Evolutionary conservation across 306 rosid species (phyloP).

Genomic region (Vicia villosa): DNA sequence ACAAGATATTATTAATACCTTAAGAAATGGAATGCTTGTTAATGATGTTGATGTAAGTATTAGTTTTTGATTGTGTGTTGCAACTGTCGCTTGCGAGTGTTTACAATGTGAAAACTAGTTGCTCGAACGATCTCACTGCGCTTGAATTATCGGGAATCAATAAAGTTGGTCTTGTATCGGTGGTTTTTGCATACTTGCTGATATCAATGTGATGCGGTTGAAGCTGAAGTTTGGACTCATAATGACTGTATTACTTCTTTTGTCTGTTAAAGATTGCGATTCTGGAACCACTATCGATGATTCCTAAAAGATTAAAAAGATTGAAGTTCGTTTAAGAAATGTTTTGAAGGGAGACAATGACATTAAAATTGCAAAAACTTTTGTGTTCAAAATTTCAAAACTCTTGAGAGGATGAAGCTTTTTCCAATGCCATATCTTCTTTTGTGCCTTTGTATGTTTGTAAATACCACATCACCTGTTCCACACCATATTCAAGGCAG

Average conservation of each 20-base stretch:
- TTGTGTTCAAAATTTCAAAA: no score
- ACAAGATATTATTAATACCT: no score
- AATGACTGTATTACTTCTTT: slow-evolving; percentile 88
- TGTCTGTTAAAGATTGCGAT: slow-evolving; percentile 62
- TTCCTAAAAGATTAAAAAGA: slow-evolving; percentile 57
- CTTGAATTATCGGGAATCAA: slow-evolving; percentile 86
- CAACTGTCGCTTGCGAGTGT: slow-evolving; percentile 67
- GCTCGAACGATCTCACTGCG: slow-evolving; percentile 56
- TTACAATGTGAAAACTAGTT: slow-evolving; percentile 49
- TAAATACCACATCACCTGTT: background rate
- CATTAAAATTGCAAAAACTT: slow-evolving; percentile 75
- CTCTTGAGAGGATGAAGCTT: background rate
- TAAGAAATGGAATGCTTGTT: no score
- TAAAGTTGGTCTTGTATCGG: slow-evolving; percentile 84
- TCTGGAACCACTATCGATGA: slow-evolving; percentile 79
- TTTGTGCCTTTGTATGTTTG: background rate
- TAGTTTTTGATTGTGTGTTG: background rate
- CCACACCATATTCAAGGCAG: background rate
- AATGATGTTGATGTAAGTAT: background rate
- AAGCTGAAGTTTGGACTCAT: slow-evolving; percentile 92
- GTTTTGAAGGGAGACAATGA: slow-evolving; percentile 85
- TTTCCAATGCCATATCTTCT: background rate
- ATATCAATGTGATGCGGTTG: slow-evolving; percentile 86
- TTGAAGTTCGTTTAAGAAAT: slow-evolving; percentile 72
- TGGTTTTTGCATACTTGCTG: slow-evolving; percentile 87